Base-by-base conservation (phyloP, 192 early-diverging fungal species). In the Gorgonomyces haynaldii region DNA sequence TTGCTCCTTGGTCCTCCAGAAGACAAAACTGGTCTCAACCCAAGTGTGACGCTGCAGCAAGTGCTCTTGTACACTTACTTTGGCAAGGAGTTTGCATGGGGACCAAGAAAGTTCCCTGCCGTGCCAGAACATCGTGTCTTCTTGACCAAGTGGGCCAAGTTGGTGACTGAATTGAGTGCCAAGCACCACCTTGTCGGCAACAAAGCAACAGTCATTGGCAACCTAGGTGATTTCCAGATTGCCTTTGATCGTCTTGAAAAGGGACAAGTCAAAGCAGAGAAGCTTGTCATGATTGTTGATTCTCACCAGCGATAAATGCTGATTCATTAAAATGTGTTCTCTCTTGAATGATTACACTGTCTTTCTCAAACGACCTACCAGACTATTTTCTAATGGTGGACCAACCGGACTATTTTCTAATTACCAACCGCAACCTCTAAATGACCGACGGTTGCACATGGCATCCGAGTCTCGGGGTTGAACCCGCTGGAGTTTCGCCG, bases 201-300 rank as follows among this genome's bases (percentile, higher is more conserved):
- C 25, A 41, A 50, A 30, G 37, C 37, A 8, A 52, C 40, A 4
- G 42, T 25, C 21, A 37, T 49, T 34, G 59, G 38, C 8, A 38
- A 50, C 15, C 44, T 54, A n/a, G 42, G 49, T 25, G 37, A 57
- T 48, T 52, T 62, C 45, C 61, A 56, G 56, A 27, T 38, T n/a
- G 59, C 41, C 6, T 52, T 66, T 44, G 47, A 35, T 16, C 50
- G 54, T 12, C 13, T 66, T 2, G 42, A 48, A 36, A 53, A 57
- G 34, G 58, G 58, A 2, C 53, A 61, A 21, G 26, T 60, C 25
- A 66, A 66, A 42, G 42, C 45, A 17, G 48, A 43, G 35, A 65
- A 65, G 53, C 34, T 60, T 21, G 63, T 61, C 40, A 48, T 47
- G 27, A 32, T 57, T n/a, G n/a, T n/a, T n/a, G n/a, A n/a, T n/a